A percentile compares a stretch with the other conserved stretches of the same genome.
Conservation (phyloP, 805 yeast genomes). For the Hanseniaspora valbyensis region DNA sequence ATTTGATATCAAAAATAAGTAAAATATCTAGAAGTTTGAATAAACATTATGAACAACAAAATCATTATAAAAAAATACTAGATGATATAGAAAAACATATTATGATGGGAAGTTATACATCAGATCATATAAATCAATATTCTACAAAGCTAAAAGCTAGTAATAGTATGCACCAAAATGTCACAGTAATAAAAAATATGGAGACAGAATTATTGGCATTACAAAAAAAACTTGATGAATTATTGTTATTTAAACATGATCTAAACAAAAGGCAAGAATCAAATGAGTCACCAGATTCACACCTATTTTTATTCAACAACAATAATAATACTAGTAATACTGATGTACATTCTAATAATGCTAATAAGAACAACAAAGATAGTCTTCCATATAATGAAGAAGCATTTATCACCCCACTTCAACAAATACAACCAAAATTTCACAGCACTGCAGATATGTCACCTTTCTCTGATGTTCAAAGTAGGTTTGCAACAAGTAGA, state of each 20-base stretch:
- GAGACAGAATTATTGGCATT: constrained; percentile 23
- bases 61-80: constrained; percentile 20
- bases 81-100: constrained; percentile 26
- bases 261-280: neutral
- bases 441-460: constrained; percentile 8
- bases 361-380: neutral
- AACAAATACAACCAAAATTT: constrained; percentile 4
- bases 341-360: neutral
- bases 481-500: neutral
- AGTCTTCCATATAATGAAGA: neutral
- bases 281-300: neutral
- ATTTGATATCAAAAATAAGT: constrained; percentile 23
- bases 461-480: constrained; percentile 7
- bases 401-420: constrained; percentile 3
- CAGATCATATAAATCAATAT: constrained; percentile 30
- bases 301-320: neutral
- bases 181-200: constrained; percentile 23
- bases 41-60: constrained; percentile 16
- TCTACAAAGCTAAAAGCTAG: constrained; percentile 28
- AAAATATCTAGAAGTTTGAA: neutral
- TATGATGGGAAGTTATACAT: constrained; percentile 28
- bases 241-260: neutral
- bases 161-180: constrained; percentile 27
- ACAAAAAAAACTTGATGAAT: constrained; percentile 19
- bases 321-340: neutral